Evolutionary conservation across 306 rosid species (phyloP).

Genomic region (Lathyrus oleraceus): DNA sequence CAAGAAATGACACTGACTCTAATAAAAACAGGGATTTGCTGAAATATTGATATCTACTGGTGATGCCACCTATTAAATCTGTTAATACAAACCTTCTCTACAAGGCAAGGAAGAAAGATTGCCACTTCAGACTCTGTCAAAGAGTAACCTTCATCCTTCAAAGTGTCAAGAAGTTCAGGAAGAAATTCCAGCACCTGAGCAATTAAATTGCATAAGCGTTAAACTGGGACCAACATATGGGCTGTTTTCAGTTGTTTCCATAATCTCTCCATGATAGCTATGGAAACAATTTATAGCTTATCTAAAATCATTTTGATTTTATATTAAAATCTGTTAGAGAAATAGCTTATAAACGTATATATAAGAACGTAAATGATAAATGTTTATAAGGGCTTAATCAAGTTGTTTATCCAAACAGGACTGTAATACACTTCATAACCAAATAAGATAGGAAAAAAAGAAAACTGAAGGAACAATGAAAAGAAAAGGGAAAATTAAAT

Average conservation of each 20-base stretch:
- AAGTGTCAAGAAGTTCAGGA: constrained; percentile 77
- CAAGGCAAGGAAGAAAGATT: constrained; percentile 84
- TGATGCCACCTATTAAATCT: neutral
- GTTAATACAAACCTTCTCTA: constrained; percentile 72
- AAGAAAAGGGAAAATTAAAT: constrained; percentile 8
- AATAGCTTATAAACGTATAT: neutral
- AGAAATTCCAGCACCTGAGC: constrained; percentile 92
- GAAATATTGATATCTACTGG: constrained; percentile 4
- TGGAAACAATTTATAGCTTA: neutral
- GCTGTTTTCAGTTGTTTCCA: neutral
- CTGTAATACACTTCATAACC: neutral
- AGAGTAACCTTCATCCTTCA: constrained; percentile 77
- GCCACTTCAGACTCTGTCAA: constrained; percentile 94
- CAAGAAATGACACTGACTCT: neutral
- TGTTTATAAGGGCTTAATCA: neutral
- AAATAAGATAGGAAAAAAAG: neutral
- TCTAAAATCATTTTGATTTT: no score
- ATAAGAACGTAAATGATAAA: neutral
- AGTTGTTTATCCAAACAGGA: neutral
- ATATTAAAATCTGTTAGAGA: neutral
- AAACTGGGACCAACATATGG: neutral
- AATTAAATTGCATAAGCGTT: constrained; percentile 27
- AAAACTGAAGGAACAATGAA: neutral
- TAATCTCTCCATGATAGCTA: neutral
- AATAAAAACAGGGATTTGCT: neutral